Evolutionary conservation across 176 grass and related monocot genomes (phyloP).

Genomic region (Triticum urartu): DNA sequence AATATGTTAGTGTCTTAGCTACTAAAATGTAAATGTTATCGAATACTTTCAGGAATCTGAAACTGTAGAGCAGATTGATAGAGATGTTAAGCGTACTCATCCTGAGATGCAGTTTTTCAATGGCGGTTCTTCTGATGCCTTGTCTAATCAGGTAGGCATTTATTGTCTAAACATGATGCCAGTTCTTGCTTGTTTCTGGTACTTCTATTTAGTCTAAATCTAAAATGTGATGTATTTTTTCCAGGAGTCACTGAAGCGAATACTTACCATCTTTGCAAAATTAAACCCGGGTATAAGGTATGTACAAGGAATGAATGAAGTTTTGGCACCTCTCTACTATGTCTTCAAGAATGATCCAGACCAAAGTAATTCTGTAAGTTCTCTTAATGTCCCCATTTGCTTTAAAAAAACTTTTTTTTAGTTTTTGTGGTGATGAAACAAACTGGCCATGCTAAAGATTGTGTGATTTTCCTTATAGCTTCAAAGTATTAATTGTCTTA

Average conservation of each 20-base stretch:
- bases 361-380: slow-evolving; percentile 55
- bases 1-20: slow-evolving; percentile 24
- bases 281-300: slow-evolving; percentile 97
- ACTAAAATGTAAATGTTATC: slow-evolving; percentile 14
- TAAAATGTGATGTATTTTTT: slow-evolving; percentile 30
- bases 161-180: slow-evolving; percentile 18
- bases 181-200: slow-evolving; percentile 14
- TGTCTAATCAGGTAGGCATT: slow-evolving; percentile 80
- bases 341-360: slow-evolving; percentile 91
- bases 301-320: slow-evolving; percentile 99
- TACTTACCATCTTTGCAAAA: slow-evolving; percentile 95
- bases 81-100: slow-evolving; percentile 97
- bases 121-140: slow-evolving; percentile 49
- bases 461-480: background rate
- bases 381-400: background rate
- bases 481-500: background rate
- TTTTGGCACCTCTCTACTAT: slow-evolving; percentile 91
- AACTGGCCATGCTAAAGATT: background rate
- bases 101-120: slow-evolving; percentile 96
- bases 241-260: slow-evolving; percentile 85
- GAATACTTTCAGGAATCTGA: slow-evolving; percentile 68
- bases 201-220: background rate
- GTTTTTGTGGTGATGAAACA: slow-evolving; percentile 15
- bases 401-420: background rate
- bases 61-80: slow-evolving; percentile 92